A percentile compares a stretch with the other conserved stretches of the same genome.
phyloP scores from a whole-genome alignment of 352 stramenopile genomes.

The Phytopythium mirpurense region DNA sequence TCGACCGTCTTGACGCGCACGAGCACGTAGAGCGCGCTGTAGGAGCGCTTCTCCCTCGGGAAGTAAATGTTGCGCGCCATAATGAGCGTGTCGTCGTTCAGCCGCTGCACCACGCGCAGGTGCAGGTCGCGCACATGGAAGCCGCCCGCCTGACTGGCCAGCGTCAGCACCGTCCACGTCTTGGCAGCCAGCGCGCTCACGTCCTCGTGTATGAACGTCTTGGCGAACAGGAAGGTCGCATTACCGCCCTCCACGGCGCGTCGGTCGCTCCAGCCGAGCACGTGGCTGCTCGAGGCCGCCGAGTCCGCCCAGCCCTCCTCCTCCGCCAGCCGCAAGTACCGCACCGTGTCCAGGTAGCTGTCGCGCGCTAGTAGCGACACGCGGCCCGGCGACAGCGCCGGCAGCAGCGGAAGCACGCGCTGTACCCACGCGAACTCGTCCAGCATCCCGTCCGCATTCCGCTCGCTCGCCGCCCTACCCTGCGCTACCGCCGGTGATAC shows the following conservation, averaged over 20 bases:
- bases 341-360: slow-evolving; percentile 5
- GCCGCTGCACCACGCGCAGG: slow-evolving; percentile 31
- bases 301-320: not conserved
- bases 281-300: not conserved
- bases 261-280: slow-evolving; percentile 33
- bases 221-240: slow-evolving; percentile 29
- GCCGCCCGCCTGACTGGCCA: slow-evolving; percentile 11
- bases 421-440: slow-evolving; percentile 8
- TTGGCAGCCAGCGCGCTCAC: slow-evolving; percentile 13
- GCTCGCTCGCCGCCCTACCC: not conserved
- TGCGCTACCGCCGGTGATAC: not conserved
- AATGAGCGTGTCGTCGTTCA: slow-evolving; percentile 18
- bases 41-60: slow-evolving; percentile 9
- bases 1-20: slow-evolving; percentile 7
- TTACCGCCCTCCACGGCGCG: slow-evolving; percentile 16
- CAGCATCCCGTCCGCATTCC: not conserved
- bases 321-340: slow-evolving; percentile 4
- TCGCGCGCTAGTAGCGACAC: not conserved
- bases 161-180: slow-evolving; percentile 28
- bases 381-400: not conserved
- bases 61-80: slow-evolving; percentile 18
- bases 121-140: slow-evolving; percentile 25
- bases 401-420: slow-evolving; percentile 6
- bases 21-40: slow-evolving; percentile 19
- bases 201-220: slow-evolving; percentile 25